Conservation (phyloP, 352 stramenopile genomes). For the Globisporangium solare region DNA sequence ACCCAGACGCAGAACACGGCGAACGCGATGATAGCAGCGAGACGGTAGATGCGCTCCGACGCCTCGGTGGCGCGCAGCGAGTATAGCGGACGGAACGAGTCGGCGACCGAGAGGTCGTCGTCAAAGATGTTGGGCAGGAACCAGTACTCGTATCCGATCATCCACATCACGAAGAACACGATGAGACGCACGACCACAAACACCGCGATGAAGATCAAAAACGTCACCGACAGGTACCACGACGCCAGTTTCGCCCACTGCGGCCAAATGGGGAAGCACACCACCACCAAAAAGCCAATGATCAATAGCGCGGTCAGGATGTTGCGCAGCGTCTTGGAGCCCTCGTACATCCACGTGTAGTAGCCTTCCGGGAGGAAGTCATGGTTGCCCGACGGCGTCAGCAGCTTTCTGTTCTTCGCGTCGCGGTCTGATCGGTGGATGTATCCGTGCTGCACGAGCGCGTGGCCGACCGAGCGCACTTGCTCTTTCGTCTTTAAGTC, state of each 20-base stretch:
- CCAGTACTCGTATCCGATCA: constrained; percentile 97
- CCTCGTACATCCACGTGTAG: constrained; percentile 99
- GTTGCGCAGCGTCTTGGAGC: constrained; percentile 96
- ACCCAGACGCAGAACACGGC: constrained; percentile 97
- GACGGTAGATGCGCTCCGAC: constrained; percentile 94
- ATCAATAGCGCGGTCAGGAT: constrained; percentile 97
- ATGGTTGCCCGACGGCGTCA: constrained; percentile 78
- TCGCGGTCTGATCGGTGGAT: constrained; percentile 87
- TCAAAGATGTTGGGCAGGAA: constrained; percentile 99
- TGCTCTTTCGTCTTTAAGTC: constrained; percentile 79
- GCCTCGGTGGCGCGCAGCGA: constrained; percentile 77
- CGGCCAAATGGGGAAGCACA: constrained; percentile 99
- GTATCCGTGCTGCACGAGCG: constrained; percentile 74
- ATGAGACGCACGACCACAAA: constrained; percentile 94
- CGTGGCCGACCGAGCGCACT: constrained; percentile 60
- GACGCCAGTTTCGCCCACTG: constrained; percentile 96
- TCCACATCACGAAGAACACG: constrained; percentile 96
- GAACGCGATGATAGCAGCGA: constrained; percentile 90
- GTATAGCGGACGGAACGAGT: constrained; percentile 98
- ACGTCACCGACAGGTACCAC: constrained; percentile 98
- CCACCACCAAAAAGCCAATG: constrained; percentile 95
- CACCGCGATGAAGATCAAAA: constrained; percentile 98
- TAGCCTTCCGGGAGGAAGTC: constrained; percentile 95
- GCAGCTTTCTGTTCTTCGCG: constrained; percentile 81
- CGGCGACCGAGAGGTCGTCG: constrained; percentile 95